Base-by-base conservation (phyloP, 2,329 filamentous ascomycete genomes). In the Sarocladiaceae sp. region DNA sequence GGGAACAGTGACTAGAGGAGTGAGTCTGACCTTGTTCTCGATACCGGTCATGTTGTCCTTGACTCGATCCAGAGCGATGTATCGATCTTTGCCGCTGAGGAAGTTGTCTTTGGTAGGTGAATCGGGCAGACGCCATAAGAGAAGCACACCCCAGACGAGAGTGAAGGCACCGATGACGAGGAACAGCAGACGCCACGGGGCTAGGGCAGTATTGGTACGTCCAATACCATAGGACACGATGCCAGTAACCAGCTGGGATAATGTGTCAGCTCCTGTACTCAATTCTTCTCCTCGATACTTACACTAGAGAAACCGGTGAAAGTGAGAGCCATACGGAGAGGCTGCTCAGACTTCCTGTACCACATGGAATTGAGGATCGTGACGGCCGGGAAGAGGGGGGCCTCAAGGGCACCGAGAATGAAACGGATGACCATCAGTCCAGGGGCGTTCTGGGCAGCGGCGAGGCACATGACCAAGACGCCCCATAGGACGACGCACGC, bases 21-120 rank as follows among this genome's bases (percentile, higher is more conserved):
- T n/a, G n/a, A n/a, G n/a, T n/a, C n/a, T 34, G 34, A n/a, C 4
- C 44, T 62, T 59, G 51, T 69, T 70, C 19, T 69, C 58, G 6
- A 73, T 61, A 5, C 68, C 63, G 39, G 72, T 73, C 55, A 86
- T 80, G 41, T 73, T 66, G 1, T 64, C 56, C 4, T 62, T 72
- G 23, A 86, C 68, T 56, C 81, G 85, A 48, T 72, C 74, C 2
- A 82, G 80, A 0, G 72, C 80, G 31, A 77, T 26, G 16, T 29
- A 35, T 18, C 37, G 33, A 11, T 53, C 51, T 10, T 45, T 40
- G 13, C 13, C 26, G 26, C 13, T 29, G 9, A 29, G 26, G 7
- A 7, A 29, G 7, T 13, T 23, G 7, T 35, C 45, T 19, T 46
- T 35, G n/a, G 43, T 34, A n/a, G 45, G 45, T 2, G 16, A 24